Evolutionary conservation across 257 asterid species (phyloP).

Genomic region (Salvia hispanica): DNA sequence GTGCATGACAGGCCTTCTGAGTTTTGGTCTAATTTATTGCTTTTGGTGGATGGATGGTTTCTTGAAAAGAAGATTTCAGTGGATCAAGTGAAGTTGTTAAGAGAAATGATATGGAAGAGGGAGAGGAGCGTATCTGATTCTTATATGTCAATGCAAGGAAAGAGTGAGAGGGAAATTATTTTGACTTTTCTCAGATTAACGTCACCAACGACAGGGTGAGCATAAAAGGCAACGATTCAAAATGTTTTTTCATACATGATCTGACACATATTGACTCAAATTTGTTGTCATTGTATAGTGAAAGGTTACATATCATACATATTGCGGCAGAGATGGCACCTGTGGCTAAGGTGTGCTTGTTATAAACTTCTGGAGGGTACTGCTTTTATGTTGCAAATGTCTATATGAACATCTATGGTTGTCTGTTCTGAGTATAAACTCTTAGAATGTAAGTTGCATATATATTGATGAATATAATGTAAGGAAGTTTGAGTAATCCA

Average conservation of each 20-base stretch:
- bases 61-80: slow-evolving; percentile 76
- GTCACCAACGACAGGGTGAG: slow-evolving; percentile 60
- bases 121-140: slow-evolving; percentile 62
- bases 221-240: slow-evolving; percentile 11
- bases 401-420: neutral
- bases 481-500: slow-evolving; percentile 14
- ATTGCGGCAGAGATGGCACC: slow-evolving; percentile 99
- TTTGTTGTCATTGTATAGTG: slow-evolving; percentile 49
- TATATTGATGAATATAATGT: neutral
- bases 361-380: slow-evolving; percentile 18
- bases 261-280: slow-evolving; percentile 36
- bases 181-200: slow-evolving; percentile 56
- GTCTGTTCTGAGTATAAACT: slow-evolving; percentile 10
- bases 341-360: slow-evolving; percentile 82
- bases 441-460: neutral
- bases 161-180: slow-evolving; percentile 67
- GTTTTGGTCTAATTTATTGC: slow-evolving; percentile 83
- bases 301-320: slow-evolving; percentile 81
- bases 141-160: slow-evolving; percentile 66
- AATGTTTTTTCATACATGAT: slow-evolving; percentile 7
- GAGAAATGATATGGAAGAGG: slow-evolving; percentile 79
- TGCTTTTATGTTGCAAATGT: slow-evolving; percentile 19
- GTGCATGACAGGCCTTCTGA: slow-evolving; percentile 65
- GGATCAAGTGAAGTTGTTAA: slow-evolving; percentile 64
- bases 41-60: slow-evolving; percentile 91